Evolutionary conservation across 176 grass and related monocot species (phyloP).

Genomic region (Eleusine coracana): DNA sequence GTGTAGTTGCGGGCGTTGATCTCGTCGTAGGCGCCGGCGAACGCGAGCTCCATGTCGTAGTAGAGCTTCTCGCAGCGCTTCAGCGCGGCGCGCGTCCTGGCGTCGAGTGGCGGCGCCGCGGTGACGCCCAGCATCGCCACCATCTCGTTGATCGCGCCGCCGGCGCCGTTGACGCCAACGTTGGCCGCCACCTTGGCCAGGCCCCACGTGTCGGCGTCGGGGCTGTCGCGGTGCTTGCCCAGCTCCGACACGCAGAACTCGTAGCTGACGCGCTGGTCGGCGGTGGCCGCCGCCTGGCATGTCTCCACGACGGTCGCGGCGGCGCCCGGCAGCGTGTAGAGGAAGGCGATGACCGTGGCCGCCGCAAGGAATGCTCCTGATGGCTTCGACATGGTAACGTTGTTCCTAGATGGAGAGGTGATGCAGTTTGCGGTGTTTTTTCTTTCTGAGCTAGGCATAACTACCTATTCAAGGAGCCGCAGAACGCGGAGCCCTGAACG

Average conservation of each 20-base stretch:
- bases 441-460: background rate
- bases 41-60: conserved; percentile 3
- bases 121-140: background rate
- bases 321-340: background rate
- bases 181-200: conserved; percentile 46
- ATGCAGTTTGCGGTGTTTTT: background rate
- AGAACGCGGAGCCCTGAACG: background rate
- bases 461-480: background rate
- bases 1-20: conserved; percentile 33
- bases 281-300: conserved; percentile 15
- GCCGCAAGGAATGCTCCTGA: background rate
- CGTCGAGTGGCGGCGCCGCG: background rate
- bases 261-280: conserved; percentile 26
- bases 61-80: conserved; percentile 26
- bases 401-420: background rate
- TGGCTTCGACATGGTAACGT: background rate
- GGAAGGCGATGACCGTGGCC: background rate
- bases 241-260: conserved; percentile 33
- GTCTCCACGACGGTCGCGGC: background rate
- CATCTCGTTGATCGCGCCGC: conserved; percentile 12
- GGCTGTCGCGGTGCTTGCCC: conserved; percentile 37
- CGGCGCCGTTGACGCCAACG: conserved; percentile 24
- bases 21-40: conserved; percentile 35
- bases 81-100: background rate
- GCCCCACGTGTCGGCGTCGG: conserved; percentile 44